Base-by-base conservation (phyloP, 2,329 filamentous ascomycete genomes). In the Xylariomycetidae sp. region DNA sequence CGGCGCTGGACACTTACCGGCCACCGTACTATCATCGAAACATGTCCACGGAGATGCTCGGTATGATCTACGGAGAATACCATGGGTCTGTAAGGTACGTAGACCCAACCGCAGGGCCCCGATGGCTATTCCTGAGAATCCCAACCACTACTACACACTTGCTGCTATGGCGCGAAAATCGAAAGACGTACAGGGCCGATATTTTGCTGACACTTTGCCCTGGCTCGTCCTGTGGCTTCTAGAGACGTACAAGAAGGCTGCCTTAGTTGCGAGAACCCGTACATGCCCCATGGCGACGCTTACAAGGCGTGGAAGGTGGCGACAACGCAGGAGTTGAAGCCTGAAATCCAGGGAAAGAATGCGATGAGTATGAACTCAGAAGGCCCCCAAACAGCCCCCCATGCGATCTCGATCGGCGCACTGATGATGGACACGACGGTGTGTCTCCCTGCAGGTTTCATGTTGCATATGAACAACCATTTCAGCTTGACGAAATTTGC, bases 1-100 rank as follows among this genome's bases (percentile, higher is more conserved):
- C 76, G 3, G 66, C 66, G 1, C 67, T 73, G 34, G 65, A 62
- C 25, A 76, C 72, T 0, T 77, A 74, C 59, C 64, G 72, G 4
- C 68, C 70, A 7, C 72, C 73, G 2, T 77, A 72, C 59, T 77
- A 74, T 52, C 72, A 76, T 49, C 60, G 67, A 33, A 70, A 69
- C 50, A 64, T 62, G 5, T 67, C 67, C 40, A 62, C 58, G 4
- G 66, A 70, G 37, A 64, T 67, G 46, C 64, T 66, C 61, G 63
- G 61, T 8, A 49, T 65, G 27, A 61, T 62, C 40, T 38, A 38
- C 27, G 36, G 36, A n/a, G 20, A 23, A 23, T 23, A 23, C 20
- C 20, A 23, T n/a, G 20, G 20, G 8, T 23, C 20, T 23, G 20
- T 23, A 8, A 23, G 20, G 20, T 23, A n/a, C 8, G 20, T 23